A percentile compares a stretch with the other conserved stretches of the same genome.
These are phyloP conservation scores for Aspergillus incahuasiensis DNA, from an alignment of 495 filamentous ascomycete genomes.

Conservation along the genomic window DNA sequence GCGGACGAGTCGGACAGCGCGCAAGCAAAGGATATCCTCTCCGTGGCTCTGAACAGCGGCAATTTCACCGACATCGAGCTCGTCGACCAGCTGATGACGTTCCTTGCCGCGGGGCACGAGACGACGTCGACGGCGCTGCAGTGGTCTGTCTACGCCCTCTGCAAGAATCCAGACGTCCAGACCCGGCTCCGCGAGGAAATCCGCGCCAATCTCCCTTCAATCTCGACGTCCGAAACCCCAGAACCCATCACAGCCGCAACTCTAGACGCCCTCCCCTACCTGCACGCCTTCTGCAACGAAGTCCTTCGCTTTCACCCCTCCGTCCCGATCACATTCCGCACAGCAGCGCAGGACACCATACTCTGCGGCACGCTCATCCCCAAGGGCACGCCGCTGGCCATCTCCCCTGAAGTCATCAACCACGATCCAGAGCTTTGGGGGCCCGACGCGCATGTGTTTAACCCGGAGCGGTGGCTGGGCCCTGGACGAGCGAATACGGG, in stretches of 20 bases:
- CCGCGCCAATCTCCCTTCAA: conserved; percentile 57
- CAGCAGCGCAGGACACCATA: conserved; percentile 57
- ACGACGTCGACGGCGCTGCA: conserved; percentile 58
- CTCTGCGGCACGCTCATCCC: conserved; percentile 54
- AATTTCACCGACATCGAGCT: conserved; percentile 75
- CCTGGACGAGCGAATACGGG: conserved; percentile 45
- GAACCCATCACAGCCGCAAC: conserved; percentile 44
- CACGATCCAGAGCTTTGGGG: conserved; percentile 77
- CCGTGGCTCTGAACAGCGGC: conserved; percentile 71
- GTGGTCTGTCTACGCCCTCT: conserved; percentile 57
- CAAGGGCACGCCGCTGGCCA: conserved; percentile 48
- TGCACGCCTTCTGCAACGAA: conserved; percentile 60
- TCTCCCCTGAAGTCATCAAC: conserved; percentile 59
- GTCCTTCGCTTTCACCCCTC: conserved; percentile 54
- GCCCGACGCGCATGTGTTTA: conserved; percentile 69
- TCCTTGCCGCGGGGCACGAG: conserved; percentile 89
- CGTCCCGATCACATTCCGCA: conserved; percentile 58
- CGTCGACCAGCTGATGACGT: conserved; percentile 91
- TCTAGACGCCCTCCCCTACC: conserved; percentile 54
- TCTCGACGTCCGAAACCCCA: conserved; percentile 35
- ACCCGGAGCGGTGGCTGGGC: conserved; percentile 73
- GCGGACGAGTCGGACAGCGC: conserved; percentile 31
- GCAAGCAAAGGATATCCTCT: conserved; percentile 64
- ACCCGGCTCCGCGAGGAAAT: conserved; percentile 55
- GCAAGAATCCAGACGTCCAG: conserved; percentile 54